Evolutionary conservation across 192 early-diverging fungal genomes (phyloP).

Genomic region (Mortierella alpina): DNA sequence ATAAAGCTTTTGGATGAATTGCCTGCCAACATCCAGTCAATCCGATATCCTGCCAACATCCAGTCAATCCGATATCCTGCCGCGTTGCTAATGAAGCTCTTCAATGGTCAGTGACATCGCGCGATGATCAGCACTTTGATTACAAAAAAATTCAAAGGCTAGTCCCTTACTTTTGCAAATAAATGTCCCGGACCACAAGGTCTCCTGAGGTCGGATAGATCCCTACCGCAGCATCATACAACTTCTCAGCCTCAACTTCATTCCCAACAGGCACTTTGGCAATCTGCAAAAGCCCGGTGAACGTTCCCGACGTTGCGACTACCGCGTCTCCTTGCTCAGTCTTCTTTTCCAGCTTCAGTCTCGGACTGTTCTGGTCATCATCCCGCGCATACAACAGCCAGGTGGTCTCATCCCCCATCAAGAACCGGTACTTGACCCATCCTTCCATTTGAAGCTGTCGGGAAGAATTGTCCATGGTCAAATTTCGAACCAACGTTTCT

Average conservation of each 20-base stretch:
- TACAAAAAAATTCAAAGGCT: not conserved
- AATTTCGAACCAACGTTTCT: conserved; percentile 22
- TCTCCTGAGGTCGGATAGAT: conserved; percentile 31
- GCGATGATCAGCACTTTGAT: not conserved
- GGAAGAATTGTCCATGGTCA: not conserved
- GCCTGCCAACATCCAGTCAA: conserved; percentile 38
- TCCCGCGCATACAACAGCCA: conserved; percentile 47
- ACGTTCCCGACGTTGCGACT: conserved; percentile 29
- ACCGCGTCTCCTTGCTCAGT: not conserved
- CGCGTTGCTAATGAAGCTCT: not conserved
- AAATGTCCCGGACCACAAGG: conserved; percentile 15
- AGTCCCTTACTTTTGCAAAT: conserved; percentile 13
- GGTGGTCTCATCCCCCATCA: conserved; percentile 38
- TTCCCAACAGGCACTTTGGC: conserved; percentile 39
- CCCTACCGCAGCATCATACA: conserved; percentile 32
- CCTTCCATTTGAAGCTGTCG: not conserved
- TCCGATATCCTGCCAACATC: conserved; percentile 37
- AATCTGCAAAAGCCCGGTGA: conserved; percentile 46
- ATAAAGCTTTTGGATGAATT: conserved; percentile 15
- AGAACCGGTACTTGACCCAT: conserved; percentile 47
- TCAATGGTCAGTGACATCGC: no score
- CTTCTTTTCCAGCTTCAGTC: conserved; percentile 9
- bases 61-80: conserved; percentile 49
- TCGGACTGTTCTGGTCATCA: not conserved
- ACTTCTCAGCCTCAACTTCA: conserved; percentile 13